A percentile compares a stretch with the other conserved stretches of the same genome.
Evolutionary conservation across 306 rosid genomes (phyloP).

Genomic region (Delonix regia): DNA sequence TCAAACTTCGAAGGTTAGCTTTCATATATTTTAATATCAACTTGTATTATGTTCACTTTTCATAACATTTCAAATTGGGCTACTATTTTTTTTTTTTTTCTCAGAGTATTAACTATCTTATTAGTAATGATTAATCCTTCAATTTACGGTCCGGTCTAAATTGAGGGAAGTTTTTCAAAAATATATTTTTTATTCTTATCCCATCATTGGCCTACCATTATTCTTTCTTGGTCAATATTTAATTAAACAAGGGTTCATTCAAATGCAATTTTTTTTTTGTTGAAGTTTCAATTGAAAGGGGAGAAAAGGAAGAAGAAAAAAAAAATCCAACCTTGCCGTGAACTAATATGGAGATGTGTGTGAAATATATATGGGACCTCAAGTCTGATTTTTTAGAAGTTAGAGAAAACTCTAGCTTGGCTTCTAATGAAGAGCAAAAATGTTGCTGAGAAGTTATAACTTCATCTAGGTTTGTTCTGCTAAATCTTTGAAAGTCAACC

Average conservation of each 20-base stretch:
- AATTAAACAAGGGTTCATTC: neutral
- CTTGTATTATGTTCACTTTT: conserved; percentile 3
- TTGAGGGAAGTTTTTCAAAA: no score
- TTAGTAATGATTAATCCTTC: no score
- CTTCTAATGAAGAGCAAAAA: conserved; percentile 40
- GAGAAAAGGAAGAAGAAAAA: no score
- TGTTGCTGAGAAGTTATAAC: conserved; percentile 50
- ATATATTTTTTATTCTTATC: no score
- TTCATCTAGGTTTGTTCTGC: conserved; percentile 27
- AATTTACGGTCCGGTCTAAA: no score
- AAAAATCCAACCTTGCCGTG: neutral
- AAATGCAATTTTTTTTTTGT: neutral
- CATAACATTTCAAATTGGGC: conserved; percentile 38
- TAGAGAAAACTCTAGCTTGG: neutral
- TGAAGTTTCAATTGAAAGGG: neutral
- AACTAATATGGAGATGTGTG: conserved; percentile 25
- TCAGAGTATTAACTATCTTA: no score
- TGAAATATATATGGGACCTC: conserved; percentile 45
- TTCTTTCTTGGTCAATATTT: neutral
- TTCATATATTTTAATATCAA: conserved; percentile 2
- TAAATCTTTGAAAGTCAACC: neutral
- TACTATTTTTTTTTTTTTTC: conserved; percentile 24
- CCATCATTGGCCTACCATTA: conserved; percentile 35
- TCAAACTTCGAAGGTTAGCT: conserved; percentile 24
- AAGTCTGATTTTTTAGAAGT: neutral